These are phyloP conservation scores for Solanum paucissectum DNA, from an alignment of 257 asterid species.

Conservation along the genomic window DNA sequence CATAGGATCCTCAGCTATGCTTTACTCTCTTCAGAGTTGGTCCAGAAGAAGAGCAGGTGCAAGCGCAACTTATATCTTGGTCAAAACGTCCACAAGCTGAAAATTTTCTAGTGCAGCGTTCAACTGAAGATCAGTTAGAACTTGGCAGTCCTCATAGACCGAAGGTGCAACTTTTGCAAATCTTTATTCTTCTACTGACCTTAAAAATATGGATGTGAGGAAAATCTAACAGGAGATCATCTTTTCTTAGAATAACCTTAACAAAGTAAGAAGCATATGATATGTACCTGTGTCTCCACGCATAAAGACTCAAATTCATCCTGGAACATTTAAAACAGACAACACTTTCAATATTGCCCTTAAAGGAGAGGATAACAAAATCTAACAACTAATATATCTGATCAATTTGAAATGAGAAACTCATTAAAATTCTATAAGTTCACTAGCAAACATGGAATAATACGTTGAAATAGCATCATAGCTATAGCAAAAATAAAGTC, in stretches of 20 bases:
- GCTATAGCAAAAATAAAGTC: not conserved
- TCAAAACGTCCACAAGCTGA: not conserved
- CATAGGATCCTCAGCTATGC: not conserved
- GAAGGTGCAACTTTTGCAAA: not conserved
- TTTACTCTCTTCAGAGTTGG: not conserved
- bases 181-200: not conserved
- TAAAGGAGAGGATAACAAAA: not conserved
- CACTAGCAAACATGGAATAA: not conserved
- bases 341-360: not conserved
- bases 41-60: not conserved
- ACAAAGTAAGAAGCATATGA: not conserved
- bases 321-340: conserved; percentile 29
- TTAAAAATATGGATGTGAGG: not conserved
- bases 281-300: conserved; percentile 46
- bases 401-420: not conserved
- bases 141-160: not conserved
- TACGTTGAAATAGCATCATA: not conserved
- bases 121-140: not conserved
- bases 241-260: not conserved
- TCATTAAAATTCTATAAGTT: not conserved
- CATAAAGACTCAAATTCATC: conserved; percentile 44
- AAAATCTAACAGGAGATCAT: not conserved
- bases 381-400: not conserved
- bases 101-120: not conserved
- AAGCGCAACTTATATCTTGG: not conserved